Evolutionary conservation across 495 filamentous ascomycete genomes (phyloP).

Genomic region (Lophiostoma macrostomum): DNA sequence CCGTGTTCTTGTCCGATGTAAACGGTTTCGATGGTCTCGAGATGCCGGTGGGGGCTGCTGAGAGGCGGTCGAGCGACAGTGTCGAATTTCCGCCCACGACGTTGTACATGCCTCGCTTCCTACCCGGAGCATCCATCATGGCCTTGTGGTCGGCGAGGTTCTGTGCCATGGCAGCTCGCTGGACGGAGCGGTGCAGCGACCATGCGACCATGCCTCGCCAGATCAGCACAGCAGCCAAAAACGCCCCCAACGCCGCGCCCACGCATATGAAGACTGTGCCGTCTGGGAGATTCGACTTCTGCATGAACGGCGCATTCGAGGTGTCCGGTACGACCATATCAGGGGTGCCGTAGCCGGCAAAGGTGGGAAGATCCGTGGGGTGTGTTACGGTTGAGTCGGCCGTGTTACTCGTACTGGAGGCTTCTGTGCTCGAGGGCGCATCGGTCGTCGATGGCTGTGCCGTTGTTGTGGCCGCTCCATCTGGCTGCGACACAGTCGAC

Average conservation of each 20-base stretch:
- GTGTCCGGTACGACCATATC: slow-evolving; percentile 75
- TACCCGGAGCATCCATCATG: slow-evolving; percentile 40
- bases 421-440: slow-evolving; percentile 14
- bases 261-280: slow-evolving; percentile 96
- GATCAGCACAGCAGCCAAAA: slow-evolving; percentile 72
- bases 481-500: slow-evolving; percentile 16
- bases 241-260: slow-evolving; percentile 78
- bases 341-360: slow-evolving; percentile 51
- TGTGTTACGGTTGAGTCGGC: no score
- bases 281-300: slow-evolving; percentile 83
- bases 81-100: slow-evolving; percentile 28
- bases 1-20: slow-evolving; percentile 44
- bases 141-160: slow-evolving; percentile 64
- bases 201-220: slow-evolving; percentile 91
- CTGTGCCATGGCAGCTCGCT: slow-evolving; percentile 70
- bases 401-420: slow-evolving; percentile 10
- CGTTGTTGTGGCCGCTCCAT: slow-evolving; percentile 14
- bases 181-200: slow-evolving; percentile 86
- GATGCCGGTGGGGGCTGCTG: slow-evolving; percentile 42
- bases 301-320: slow-evolving; percentile 87
- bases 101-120: slow-evolving; percentile 44
- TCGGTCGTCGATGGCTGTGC: neutral
- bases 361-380: slow-evolving; percentile 46
- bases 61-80: slow-evolving; percentile 47
- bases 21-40: slow-evolving; percentile 42